phyloP scores from a whole-genome alignment of 306 rosid genomes.

The Casuarina cunninghamiana region DNA sequence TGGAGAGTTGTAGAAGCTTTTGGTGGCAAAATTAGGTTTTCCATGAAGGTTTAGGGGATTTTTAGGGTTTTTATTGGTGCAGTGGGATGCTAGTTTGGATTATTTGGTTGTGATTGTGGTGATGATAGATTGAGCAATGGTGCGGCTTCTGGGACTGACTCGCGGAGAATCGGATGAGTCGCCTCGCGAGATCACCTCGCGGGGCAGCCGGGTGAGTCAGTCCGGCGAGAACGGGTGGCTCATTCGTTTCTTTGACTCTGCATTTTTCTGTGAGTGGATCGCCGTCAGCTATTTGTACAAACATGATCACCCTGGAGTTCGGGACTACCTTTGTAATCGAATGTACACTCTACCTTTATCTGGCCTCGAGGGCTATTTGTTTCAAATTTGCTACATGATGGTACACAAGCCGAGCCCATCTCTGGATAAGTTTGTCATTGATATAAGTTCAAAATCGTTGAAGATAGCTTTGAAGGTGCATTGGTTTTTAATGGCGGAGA shows the following conservation, averaged over 20 bases:
- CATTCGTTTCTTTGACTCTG: slow-evolving; percentile 92
- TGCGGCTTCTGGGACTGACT: slow-evolving; percentile 76
- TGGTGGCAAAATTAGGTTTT: slow-evolving; percentile 37
- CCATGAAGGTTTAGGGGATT: slow-evolving; percentile 39
- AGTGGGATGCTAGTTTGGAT: slow-evolving; percentile 28
- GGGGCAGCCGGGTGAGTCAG: slow-evolving; percentile 52
- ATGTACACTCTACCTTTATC: slow-evolving; percentile 94
- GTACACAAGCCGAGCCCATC: slow-evolving; percentile 94
- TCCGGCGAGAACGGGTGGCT: slow-evolving; percentile 98
- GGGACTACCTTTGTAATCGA: slow-evolving; percentile 89
- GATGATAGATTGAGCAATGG: slow-evolving; percentile 69
- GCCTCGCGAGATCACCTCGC: slow-evolving; percentile 79
- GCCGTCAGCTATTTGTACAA: slow-evolving; percentile 96
- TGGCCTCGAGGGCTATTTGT: slow-evolving; percentile 91
- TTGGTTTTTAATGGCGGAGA: slow-evolving; percentile 89
- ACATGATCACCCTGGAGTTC: slow-evolving; percentile 92
- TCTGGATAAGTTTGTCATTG: slow-evolving; percentile 93
- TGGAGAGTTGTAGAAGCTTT: slow-evolving; percentile 23
- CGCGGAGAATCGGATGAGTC: slow-evolving; percentile 55
- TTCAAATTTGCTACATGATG: slow-evolving; percentile 96
- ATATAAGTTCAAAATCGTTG: slow-evolving; percentile 81
- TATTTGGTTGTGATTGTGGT: slow-evolving; percentile 30
- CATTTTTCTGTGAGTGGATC: slow-evolving; percentile 98
- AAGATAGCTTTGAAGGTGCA: slow-evolving; percentile 95
- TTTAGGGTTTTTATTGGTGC: slow-evolving; percentile 34